Conservation (phyloP, 805 yeast species). For the Saturnispora besseyi region DNA sequence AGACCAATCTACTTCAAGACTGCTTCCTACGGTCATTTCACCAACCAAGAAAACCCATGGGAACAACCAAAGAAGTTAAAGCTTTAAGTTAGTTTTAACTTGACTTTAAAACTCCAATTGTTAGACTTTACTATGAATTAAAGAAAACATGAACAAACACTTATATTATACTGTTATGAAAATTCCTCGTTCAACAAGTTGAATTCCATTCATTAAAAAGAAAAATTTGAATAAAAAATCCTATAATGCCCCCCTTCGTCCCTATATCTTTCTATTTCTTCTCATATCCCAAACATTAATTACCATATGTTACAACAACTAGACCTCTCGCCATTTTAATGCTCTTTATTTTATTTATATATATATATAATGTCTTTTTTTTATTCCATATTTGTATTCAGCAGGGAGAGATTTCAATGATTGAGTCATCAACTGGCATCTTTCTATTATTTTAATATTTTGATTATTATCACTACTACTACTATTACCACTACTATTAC, state of each 20-base stretch:
- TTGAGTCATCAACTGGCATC: slow-evolving; percentile 20
- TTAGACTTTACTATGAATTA: background rate
- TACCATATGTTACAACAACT: background rate
- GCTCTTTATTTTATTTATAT: slow-evolving; percentile 1
- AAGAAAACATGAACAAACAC: background rate
- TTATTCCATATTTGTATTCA: background rate
- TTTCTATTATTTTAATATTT: slow-evolving; percentile 10
- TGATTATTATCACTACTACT: background rate
- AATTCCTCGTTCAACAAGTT: slow-evolving; percentile 8
- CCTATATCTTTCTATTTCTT: background rate
- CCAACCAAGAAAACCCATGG: slow-evolving; percentile 98
- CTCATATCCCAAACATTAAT: background rate
- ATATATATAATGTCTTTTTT: background rate
- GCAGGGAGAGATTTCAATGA: slow-evolving; percentile 10
- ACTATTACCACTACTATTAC: background rate
- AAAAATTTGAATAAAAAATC: no score
- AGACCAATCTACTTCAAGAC: slow-evolving; percentile 99
- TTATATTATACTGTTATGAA: background rate
- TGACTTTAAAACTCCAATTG: no score
- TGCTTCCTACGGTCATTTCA: slow-evolving; percentile 99
- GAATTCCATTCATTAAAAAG: background rate
- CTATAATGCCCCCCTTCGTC: no score
- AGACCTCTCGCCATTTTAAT: background rate
- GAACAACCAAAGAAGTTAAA: slow-evolving; percentile 85
- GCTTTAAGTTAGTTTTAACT: slow-evolving; percentile 32